These are phyloP conservation scores for Komagataella phaffii DNA, from an alignment of 805 yeast genomes.

Conservation along the genomic window DNA sequence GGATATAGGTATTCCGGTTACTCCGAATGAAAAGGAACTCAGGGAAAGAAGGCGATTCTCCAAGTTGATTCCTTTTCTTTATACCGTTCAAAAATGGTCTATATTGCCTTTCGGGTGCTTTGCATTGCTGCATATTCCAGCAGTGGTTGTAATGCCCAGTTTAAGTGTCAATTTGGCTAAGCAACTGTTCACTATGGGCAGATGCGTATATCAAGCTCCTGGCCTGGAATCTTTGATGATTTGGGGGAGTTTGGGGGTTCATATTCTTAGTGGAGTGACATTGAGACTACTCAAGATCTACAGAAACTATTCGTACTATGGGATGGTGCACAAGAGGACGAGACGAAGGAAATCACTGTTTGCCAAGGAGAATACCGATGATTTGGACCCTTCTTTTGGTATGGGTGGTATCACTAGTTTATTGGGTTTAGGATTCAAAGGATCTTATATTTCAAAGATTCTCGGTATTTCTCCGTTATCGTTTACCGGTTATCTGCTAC, in stretches of 20 bases:
- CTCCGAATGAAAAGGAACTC: not conserved
- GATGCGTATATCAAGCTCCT: slow-evolving; percentile 48
- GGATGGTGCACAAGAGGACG: slow-evolving; percentile 6
- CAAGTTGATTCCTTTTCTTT: slow-evolving; percentile 9
- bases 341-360: slow-evolving; percentile 5
- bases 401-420: slow-evolving; percentile 48
- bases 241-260: slow-evolving; percentile 30
- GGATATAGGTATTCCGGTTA: not conserved
- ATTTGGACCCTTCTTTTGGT: slow-evolving; percentile 31
- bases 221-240: slow-evolving; percentile 34
- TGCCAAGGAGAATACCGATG: not conserved
- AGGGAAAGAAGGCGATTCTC: not conserved
- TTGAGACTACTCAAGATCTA: slow-evolving; percentile 25
- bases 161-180: slow-evolving; percentile 29
- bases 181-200: slow-evolving; percentile 42
- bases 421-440: slow-evolving; percentile 39
- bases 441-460: slow-evolving; percentile 26
- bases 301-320: slow-evolving; percentile 14
- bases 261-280: slow-evolving; percentile 38
- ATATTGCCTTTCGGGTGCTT: slow-evolving; percentile 45
- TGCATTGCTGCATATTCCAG: slow-evolving; percentile 39
- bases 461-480: slow-evolving; percentile 44
- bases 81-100: slow-evolving; percentile 39
- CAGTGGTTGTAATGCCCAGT: slow-evolving; percentile 41
- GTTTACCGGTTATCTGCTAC: slow-evolving; percentile 43